Base-by-base conservation (phyloP, 805 yeast species). In the Saturnispora quitensis region DNA sequence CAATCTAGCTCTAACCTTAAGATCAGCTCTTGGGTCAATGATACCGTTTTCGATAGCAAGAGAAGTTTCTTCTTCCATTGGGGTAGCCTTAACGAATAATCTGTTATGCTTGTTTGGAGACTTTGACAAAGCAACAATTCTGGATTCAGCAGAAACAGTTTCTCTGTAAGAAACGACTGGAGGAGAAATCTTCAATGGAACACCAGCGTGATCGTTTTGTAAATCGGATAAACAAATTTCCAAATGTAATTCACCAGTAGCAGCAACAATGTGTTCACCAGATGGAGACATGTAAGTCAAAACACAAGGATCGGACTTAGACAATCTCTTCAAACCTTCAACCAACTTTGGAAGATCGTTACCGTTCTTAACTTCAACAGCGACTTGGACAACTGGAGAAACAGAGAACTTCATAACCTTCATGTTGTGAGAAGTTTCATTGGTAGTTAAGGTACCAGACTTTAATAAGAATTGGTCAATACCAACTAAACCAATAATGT, bases 21-120 rank as follows among this genome's bases (percentile, higher is more conserved):
- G 81, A 81, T 91, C 99, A 70, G 91, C 98, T 78, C 91, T 85
- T 73, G 98, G 87, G 77, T 81, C 79, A 72, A 91, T 79, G 74
- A 80, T 82, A 80, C 98, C 98, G 58, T 72, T 63, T 83, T 91
- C 99, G 71, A 91, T 91, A 69, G 96, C 99, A 61, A 75, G 71
- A 62, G 95, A 74, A 63, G 83, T 84, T 79, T 91, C 98, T 80
- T 93, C 98, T 64, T 82, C 88, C 64, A 91, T 73, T 73, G 99
- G 97, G 75, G 86, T 84, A 73, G 98, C 98, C 81, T 86, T 89
- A 71, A 91, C 82, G 86, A 89, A 91, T 73, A 91, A 82, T 87
- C 99, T 91, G 96, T 91, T 91, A 80, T 91, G 99, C 89, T 91
- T 91, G 95, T 91, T 91, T 78, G 98, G 98, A 73, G 99, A 91